Conservation (phyloP, 1,284 basidiomycete species). For the Ceratobasidium papillatum region DNA sequence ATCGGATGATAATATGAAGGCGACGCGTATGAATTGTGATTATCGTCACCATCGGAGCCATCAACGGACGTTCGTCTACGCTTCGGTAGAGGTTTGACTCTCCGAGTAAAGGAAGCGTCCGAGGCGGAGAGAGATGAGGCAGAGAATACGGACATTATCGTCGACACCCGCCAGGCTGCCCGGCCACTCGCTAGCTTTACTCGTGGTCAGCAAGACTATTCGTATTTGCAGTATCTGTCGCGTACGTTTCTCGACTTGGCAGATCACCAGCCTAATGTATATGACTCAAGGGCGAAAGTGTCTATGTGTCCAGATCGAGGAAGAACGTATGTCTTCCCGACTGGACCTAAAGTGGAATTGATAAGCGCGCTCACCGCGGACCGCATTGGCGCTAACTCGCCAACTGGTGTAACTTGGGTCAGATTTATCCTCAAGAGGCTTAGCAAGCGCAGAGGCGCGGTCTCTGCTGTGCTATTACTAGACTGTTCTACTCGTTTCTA, state of each 20-base stretch:
- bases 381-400: not conserved
- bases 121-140: constrained; percentile 36
- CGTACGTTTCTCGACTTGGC: constrained; percentile 2
- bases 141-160: constrained; percentile 28
- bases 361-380: constrained; percentile 18
- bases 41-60: constrained; percentile 22
- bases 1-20: constrained; percentile 20
- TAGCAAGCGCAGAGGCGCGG: not conserved
- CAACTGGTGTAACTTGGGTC: not conserved
- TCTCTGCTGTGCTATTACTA: not conserved
- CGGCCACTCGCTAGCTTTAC: not conserved
- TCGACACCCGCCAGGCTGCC: not conserved
- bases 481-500: not conserved
- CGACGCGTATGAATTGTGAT: not conserved
- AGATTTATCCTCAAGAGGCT: not conserved
- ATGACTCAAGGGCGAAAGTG: constrained; percentile 14
- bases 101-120: constrained; percentile 57
- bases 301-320: constrained; percentile 23
- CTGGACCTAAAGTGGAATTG: not conserved
- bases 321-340: constrained; percentile 7
- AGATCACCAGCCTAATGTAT: not conserved
- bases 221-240: not conserved
- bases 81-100: constrained; percentile 74
- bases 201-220: not conserved
- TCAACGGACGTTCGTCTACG: constrained; percentile 63